phyloP scores from a whole-genome alignment of 371 early-diverging fungal species.

The Gilbertella persicaria region DNA sequence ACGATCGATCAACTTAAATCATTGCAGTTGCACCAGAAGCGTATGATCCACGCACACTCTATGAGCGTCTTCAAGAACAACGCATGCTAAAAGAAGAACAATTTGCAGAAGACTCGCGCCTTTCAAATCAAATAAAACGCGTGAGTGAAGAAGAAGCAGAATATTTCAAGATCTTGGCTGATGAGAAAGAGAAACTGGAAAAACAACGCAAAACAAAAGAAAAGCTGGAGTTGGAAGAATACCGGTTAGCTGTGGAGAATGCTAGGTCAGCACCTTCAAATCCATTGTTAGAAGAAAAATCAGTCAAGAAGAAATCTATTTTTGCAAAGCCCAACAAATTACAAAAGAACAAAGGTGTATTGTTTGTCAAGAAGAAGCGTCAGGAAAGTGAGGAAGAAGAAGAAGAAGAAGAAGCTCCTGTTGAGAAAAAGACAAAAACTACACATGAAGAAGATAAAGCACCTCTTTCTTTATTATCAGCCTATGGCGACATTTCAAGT shows the following conservation, averaged over 20 bases:
- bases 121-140: constrained; percentile 72
- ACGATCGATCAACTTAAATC: no score
- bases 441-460: neutral
- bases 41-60: constrained; percentile 82
- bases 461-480: constrained; percentile 25
- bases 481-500: constrained; percentile 36
- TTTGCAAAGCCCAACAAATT: constrained; percentile 5
- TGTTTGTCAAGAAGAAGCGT: constrained; percentile 27
- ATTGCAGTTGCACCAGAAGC: constrained; percentile 30
- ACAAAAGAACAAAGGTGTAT: constrained; percentile 16
- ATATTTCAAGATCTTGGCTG: constrained; percentile 64
- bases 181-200: constrained; percentile 58
- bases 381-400: constrained; percentile 17
- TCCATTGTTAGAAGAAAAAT: neutral
- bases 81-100: constrained; percentile 66
- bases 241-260: constrained; percentile 43
- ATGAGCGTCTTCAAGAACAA: constrained; percentile 80
- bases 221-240: constrained; percentile 60
- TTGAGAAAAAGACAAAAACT: constrained; percentile 5
- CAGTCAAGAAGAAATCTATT: neutral
- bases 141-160: constrained; percentile 80
- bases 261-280: constrained; percentile 7
- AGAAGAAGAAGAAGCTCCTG: constrained; percentile 5
- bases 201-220: constrained; percentile 56
- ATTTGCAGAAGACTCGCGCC: constrained; percentile 66